Evolutionary conservation across 163 green algal genomes (phyloP).

Genomic region (Volvox carteri): DNA sequence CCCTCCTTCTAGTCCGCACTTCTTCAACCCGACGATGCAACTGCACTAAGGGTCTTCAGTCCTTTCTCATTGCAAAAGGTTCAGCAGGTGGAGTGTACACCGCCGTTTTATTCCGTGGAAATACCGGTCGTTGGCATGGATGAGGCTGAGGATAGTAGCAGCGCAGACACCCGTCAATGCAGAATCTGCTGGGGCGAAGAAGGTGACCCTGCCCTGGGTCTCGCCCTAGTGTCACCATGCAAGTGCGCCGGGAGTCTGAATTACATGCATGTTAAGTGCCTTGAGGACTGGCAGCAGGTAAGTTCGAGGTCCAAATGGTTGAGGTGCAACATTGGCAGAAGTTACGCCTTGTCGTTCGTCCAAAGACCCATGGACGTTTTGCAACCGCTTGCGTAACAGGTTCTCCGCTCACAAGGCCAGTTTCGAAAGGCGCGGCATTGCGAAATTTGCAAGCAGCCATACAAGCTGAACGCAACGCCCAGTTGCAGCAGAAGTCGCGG

Average conservation of each 20-base stretch:
- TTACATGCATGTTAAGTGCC: slow-evolving; percentile 49
- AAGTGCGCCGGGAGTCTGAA: slow-evolving; percentile 39
- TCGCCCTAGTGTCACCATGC: slow-evolving; percentile 12
- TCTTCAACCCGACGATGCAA: no score
- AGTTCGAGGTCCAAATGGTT: no score
- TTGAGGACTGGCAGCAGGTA: slow-evolving; percentile 55
- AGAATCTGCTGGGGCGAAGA: slow-evolving; percentile 51
- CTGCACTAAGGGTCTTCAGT: no score
- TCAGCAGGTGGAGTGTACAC: no score
- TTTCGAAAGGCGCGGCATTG: slow-evolving; percentile 46
- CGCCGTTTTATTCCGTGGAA: no score
- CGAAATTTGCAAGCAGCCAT: slow-evolving; percentile 44
- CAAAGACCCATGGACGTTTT: background rate
- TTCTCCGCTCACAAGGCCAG: slow-evolving; percentile 39
- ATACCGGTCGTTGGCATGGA: background rate
- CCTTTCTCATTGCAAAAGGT: no score
- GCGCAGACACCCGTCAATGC: background rate
- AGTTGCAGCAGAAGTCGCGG: background rate
- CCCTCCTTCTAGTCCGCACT: no score
- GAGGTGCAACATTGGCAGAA: no score
- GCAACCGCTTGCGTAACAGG: slow-evolving; percentile 1
- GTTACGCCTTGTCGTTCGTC: no score
- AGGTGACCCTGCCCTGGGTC: background rate
- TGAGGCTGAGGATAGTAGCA: background rate
- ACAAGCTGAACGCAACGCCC: background rate